Percentiles rank a stretch among this genome's conserved stretches.
phyloP scores from a whole-genome alignment of 2,329 filamentous ascomycete species.

The Trichoderma lentiforme region DNA sequence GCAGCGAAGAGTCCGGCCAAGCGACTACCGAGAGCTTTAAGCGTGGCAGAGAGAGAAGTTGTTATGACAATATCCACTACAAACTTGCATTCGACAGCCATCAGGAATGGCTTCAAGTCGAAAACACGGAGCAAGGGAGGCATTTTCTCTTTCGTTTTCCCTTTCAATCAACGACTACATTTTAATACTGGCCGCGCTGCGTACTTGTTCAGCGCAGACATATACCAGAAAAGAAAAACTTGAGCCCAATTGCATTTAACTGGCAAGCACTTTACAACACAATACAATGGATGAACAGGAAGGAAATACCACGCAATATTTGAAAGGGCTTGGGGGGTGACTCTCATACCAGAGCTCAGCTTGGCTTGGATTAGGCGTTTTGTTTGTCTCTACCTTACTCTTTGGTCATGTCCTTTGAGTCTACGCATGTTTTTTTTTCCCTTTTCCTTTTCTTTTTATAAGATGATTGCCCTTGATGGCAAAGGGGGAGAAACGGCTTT shows the following conservation, averaged over 20 bases:
- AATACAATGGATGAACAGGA: not conserved
- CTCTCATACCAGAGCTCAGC: slow-evolving; percentile 4
- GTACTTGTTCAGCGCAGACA: not conserved
- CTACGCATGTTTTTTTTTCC: not conserved
- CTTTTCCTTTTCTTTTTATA: not conserved
- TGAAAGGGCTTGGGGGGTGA: not conserved
- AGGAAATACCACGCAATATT: slow-evolving; percentile 8
- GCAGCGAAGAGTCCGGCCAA: slow-evolving; percentile 74
- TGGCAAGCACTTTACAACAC: not conserved
- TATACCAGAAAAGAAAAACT: not conserved
- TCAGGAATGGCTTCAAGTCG: slow-evolving; percentile 1
- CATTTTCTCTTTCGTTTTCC: not conserved
- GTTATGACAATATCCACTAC: not conserved
- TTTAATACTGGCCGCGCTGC: not conserved
- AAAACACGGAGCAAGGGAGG: not conserved
- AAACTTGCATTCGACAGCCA: not conserved
- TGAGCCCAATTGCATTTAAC: not conserved
- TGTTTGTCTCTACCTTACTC: not conserved
- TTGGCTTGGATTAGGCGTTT: slow-evolving; percentile 17
- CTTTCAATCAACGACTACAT: not conserved
- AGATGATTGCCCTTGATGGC: not conserved
- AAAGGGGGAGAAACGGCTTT: not conserved
- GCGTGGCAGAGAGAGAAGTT: not conserved
- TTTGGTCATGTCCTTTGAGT: not conserved
- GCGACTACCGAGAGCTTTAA: slow-evolving; percentile 84